Evolutionary conservation across 2,329 filamentous ascomycete species (phyloP), one percentile per base, ranked within the genome.

Genomic region (Fusarium tjaetaba): DNA sequence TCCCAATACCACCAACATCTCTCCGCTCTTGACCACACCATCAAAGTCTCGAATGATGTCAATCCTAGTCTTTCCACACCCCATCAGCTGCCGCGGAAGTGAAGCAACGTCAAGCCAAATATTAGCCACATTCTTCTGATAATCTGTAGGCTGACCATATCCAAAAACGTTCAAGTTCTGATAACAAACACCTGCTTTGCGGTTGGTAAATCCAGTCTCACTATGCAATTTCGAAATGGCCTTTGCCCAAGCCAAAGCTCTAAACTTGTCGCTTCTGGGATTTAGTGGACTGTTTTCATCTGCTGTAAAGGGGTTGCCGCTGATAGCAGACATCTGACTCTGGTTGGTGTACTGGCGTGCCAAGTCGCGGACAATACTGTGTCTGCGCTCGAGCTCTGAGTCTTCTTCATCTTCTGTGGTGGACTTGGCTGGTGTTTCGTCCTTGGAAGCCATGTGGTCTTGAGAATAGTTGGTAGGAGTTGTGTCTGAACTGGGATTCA

Each of bases 1-100:
- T 6, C 92, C 92, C 16, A 94, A 85, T 4, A 93, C 92, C 9
- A 94, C 89, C 26, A 93, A 80, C 90, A 94, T 92, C 83, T 94
- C 92, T 24, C 92, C 92, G 61, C 87, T 88, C 74, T 88, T 84
- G 1, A 93, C 88, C 0, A 93, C 75, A 7, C 91, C 91, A 69
- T 93, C 90, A 69, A 92, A 89, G 73, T 88, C 83, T 64, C 85
- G 87, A 48, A 93, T 82, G 69, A 93, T 93, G 73, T 93, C 89
- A 70, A 92, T 89, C 63, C 88, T 87, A 67, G 86, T 84, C 56
- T 86, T 85, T 72, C 87, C 75, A 48, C 88, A 69, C 4, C 89
- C 89, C 41, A 91, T 79, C 4, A 90, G 69, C 72, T 87, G 82
- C 56, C 87, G 84, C 1, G 82, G 80, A 26, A 86, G 53, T 9